These are phyloP conservation scores for Magnolia officinalis DNA, from an alignment of 164 flowering plant genomes.

Conservation along the genomic window DNA sequence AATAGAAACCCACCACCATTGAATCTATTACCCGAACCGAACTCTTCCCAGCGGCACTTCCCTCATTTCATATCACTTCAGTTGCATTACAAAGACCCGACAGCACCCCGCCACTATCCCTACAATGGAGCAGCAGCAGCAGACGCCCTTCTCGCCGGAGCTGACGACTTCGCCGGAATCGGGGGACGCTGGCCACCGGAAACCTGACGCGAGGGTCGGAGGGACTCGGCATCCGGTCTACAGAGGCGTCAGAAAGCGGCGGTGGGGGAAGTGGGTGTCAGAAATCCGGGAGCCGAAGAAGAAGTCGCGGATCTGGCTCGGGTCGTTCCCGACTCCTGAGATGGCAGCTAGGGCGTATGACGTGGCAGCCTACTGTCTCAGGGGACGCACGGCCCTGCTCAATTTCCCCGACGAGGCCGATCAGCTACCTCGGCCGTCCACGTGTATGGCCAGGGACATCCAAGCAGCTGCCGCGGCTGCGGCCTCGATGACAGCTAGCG, in stretches of 20 bases:
- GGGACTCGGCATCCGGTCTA: conserved; percentile 55
- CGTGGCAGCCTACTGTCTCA: conserved; percentile 57
- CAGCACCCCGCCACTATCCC: background rate
- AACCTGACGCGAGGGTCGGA: conserved; percentile 9
- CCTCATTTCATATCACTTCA: background rate
- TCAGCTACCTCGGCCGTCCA: conserved; percentile 46
- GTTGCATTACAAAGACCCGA: background rate
- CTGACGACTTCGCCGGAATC: conserved; percentile 6
- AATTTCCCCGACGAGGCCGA: conserved; percentile 68
- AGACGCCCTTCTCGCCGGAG: background rate
- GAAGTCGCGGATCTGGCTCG: conserved; percentile 73
- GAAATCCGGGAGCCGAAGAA: conserved; percentile 73
- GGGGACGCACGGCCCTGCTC: conserved; percentile 49
- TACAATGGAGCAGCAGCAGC: background rate
- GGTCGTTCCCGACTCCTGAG: conserved; percentile 68
- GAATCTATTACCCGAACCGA: background rate
- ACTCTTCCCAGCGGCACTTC: background rate
- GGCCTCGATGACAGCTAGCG: conserved; percentile 5
- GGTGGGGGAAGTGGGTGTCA: conserved; percentile 85
- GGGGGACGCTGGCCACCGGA: background rate
- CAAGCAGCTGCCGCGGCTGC: conserved; percentile 66
- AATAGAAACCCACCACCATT: background rate
- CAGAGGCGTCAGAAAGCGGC: conserved; percentile 62
- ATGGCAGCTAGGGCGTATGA: conserved; percentile 79
- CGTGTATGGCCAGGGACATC: conserved; percentile 51